phyloP scores from a whole-genome alignment of 371 early-diverging fungal species.

The Synchytrium microbalum region DNA sequence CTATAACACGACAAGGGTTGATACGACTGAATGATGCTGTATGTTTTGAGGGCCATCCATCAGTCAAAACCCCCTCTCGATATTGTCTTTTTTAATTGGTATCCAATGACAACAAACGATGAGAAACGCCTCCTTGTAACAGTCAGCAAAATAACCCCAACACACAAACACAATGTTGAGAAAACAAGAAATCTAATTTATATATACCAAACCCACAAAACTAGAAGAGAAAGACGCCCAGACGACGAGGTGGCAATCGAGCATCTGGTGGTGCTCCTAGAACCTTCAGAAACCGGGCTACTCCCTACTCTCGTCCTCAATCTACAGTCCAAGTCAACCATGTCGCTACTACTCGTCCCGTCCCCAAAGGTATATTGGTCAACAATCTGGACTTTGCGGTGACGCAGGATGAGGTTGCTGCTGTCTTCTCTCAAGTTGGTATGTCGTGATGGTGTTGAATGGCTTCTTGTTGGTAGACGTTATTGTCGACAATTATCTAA shows the following conservation, averaged over 20 bases:
- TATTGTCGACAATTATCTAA: too few relatives aligned
- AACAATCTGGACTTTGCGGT: constrained; percentile 66
- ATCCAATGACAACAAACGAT: too few relatives aligned
- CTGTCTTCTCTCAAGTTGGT: constrained; percentile 34
- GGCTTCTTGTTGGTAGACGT: constrained; percentile 2
- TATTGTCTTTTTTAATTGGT: too few relatives aligned
- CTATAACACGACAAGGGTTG: too few relatives aligned
- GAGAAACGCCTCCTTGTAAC: too few relatives aligned
- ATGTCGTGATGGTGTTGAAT: constrained; percentile 12
- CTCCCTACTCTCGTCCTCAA: background rate
- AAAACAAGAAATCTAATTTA: too few relatives aligned
- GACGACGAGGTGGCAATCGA: background rate
- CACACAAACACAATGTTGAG: too few relatives aligned
- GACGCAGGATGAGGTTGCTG: constrained; percentile 50
- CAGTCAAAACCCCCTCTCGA: too few relatives aligned
- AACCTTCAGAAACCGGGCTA: background rate
- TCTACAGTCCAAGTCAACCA: background rate
- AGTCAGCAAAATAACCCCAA: too few relatives aligned
- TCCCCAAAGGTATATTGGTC: constrained; percentile 27
- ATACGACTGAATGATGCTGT: too few relatives aligned
- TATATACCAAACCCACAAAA: too few relatives aligned
- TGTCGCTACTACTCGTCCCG: background rate
- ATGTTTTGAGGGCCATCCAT: too few relatives aligned
- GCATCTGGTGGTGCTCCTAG: background rate
- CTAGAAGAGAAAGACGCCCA: background rate